Evolutionary conservation across 345 rosid genomes (phyloP), one percentile per base, ranked within the genome.

Genomic region (Acer campestre): DNA sequence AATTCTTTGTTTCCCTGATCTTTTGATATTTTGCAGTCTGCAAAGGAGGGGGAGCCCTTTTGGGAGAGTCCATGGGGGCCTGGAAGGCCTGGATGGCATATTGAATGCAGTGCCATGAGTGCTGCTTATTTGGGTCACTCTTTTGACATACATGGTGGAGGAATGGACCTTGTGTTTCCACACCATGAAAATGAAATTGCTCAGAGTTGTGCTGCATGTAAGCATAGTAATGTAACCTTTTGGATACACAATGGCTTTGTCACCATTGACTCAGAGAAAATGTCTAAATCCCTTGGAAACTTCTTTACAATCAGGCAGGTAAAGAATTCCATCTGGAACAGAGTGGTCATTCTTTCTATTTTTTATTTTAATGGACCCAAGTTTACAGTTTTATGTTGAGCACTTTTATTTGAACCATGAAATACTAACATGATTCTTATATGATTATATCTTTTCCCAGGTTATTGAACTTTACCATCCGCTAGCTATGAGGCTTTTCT

Each of bases 11-110:
- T 58, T 25, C 51, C 55, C n/a, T 23, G 53, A 27, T 42, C 40
- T 38, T 71, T 49, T 49, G 51, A 31, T 62, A 11, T 75, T 48
- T 74, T 85, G 82, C 84, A 95, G 99, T 84, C 95, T 67, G 86
- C 94, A 63, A 95, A 93, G 84, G 86, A 90, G 75, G 97, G 98
- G 18, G 99, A 95, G 75, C 96, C 94, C 5, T 93, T 86, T 67
- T 95, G 98, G 99, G 94, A 93, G 88, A 93, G 99, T 67, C 99
- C 95, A 1, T 95, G 99, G 99, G 99, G 99, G 10, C 89, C 85
- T 76, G 99, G 99, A 83, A 90, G 98, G 78, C 99, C 99, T 35
- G 99, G 97, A 78, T 95, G 99, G 97, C 98, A 95, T 82, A 95
- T 95, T 35, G 98, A 95, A 82, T 93, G 98, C 80, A 95, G 99